A percentile compares a stretch with the other conserved stretches of the same genome.
Evolutionary conservation across 2,329 filamentous ascomycete genomes (phyloP).

Genomic region (Fusarium dlaminii): DNA sequence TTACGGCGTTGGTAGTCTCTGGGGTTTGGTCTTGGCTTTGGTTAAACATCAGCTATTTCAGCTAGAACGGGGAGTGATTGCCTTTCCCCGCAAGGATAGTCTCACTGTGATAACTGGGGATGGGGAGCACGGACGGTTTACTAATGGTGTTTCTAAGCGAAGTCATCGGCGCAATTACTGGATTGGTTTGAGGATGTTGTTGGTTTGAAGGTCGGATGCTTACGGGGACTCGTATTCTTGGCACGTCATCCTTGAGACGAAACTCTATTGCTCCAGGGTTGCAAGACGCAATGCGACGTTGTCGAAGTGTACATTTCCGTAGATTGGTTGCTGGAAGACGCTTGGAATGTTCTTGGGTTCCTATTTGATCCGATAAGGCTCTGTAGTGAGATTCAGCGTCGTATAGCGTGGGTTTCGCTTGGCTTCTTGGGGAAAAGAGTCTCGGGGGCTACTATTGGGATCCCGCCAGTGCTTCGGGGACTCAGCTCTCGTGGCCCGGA

Average conservation of each 20-base stretch:
- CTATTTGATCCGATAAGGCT: neutral
- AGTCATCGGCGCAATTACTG: neutral
- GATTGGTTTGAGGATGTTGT: neutral
- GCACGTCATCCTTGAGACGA: neutral
- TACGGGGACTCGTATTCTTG: conserved; percentile 5
- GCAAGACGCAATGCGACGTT: neutral
- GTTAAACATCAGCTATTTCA: conserved; percentile 6
- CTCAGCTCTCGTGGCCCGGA: neutral
- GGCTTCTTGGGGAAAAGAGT: neutral
- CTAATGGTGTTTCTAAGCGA: neutral
- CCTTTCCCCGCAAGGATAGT: neutral
- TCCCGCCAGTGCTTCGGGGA: neutral
- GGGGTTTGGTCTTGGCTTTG: neutral
- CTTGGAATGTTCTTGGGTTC: neutral
- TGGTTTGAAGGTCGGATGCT: neutral
- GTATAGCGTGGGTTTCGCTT: neutral
- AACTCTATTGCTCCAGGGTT: neutral
- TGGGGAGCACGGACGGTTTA: neutral
- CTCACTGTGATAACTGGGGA: conserved; percentile 12
- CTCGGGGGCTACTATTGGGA: neutral
- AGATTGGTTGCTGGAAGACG: neutral
- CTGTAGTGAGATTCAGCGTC: neutral
- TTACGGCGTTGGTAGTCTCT: neutral
- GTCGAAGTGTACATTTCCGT: neutral
- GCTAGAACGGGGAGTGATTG: neutral